phyloP scores from a whole-genome alignment of 495 filamentous ascomycete species.

The Penicillium cinerascens region DNA sequence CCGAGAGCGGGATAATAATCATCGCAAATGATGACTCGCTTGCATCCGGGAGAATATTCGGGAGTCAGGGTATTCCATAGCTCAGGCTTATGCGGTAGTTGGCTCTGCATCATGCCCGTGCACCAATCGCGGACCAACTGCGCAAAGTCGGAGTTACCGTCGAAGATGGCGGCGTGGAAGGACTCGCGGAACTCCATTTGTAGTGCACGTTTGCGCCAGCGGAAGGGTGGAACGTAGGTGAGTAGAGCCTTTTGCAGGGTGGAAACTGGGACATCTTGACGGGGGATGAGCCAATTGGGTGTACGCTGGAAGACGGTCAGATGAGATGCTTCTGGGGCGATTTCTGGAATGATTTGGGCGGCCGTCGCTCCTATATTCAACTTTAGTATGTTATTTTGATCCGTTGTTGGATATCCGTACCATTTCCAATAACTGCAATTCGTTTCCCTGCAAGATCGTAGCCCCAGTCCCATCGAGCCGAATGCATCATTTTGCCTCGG shows the following conservation, averaged over 20 bases:
- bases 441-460: constrained; percentile 48
- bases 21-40: constrained; percentile 53
- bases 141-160: constrained; percentile 32
- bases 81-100: constrained; percentile 39
- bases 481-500: constrained; percentile 52
- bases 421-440: constrained; percentile 54
- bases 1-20: constrained; percentile 51
- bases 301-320: constrained; percentile 65
- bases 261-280: constrained; percentile 40
- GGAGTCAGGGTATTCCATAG: constrained; percentile 49
- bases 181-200: constrained; percentile 48
- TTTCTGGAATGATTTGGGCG: constrained; percentile 66
- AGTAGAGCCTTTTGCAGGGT: constrained; percentile 32
- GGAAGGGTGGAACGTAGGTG: constrained; percentile 43
- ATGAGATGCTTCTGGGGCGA: constrained; percentile 52
- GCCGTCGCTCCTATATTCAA: constrained; percentile 59
- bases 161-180: constrained; percentile 37
- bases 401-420: constrained; percentile 33
- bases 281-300: constrained; percentile 62
- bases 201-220: constrained; percentile 42
- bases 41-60: constrained; percentile 52
- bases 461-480: constrained; percentile 50
- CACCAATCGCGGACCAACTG: constrained; percentile 29
- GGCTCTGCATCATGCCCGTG: constrained; percentile 26
- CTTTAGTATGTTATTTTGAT: constrained; percentile 14